A percentile compares a stretch with the other conserved stretches of the same genome.
Evolutionary conservation across 139 green algal genomes (phyloP).

Genomic region (Bryopsis sp.): DNA sequence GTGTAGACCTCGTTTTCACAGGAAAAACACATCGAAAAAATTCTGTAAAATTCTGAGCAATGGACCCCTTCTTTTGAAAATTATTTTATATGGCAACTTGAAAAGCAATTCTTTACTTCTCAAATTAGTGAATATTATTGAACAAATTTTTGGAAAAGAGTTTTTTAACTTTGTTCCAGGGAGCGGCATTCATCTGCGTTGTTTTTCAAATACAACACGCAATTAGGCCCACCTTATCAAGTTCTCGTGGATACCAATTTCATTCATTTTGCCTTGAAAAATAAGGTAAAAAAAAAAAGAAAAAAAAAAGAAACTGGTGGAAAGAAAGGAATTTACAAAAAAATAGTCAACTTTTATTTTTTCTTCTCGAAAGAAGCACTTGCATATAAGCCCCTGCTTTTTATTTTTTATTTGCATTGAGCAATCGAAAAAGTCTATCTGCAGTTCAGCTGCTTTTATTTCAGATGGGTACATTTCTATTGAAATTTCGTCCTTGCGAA

Average conservation of each 20-base stretch:
- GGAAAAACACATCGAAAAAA: neutral
- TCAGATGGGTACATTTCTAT: no score
- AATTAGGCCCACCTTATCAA: conserved; percentile 94
- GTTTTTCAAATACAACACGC: conserved; percentile 98
- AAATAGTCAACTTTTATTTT: no score
- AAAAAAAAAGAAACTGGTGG: no score
- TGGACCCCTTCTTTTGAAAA: neutral
- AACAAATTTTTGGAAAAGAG: conserved; percentile 3
- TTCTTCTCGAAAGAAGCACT: no score
- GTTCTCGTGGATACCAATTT: conserved; percentile 99
- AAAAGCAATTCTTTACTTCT: neutral
- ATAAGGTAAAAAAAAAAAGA: conserved; percentile 93
- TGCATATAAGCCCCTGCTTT: no score
- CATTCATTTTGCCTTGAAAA: conserved; percentile 99
- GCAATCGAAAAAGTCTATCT: no score
- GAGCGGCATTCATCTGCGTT: conserved; percentile 78
- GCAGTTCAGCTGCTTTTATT: no score
- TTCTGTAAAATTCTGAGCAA: neutral
- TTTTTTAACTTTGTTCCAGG: conserved; percentile 31
- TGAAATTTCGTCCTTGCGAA: neutral
- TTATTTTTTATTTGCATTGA: no score
- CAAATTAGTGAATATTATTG: neutral
- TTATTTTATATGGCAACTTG: neutral
- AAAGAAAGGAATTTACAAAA: no score
- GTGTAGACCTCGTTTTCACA: neutral